Base-by-base conservation (phyloP, 2,329 filamentous ascomycete genomes). In the Alternaria angustiovoidea region DNA sequence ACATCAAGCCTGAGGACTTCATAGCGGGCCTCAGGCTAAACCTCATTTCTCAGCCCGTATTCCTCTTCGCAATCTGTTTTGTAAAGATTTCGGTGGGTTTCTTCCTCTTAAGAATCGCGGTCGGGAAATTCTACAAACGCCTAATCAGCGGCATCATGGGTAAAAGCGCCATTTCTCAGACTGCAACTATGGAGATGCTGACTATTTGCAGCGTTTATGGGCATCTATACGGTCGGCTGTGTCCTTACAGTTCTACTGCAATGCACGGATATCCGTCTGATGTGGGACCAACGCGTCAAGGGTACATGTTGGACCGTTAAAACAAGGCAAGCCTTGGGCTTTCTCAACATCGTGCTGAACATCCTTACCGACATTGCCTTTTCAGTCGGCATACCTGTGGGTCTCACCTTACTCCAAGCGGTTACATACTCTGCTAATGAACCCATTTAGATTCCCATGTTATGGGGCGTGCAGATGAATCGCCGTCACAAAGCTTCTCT, bases 11-110 rank as follows among this genome's bases (percentile, higher is more conserved):
- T 0, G 64, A 67, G 4, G 63, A 79, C n/a, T 76, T 75, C 47
- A 39, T 54, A 18, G 68, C 61, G 2, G 83, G 78, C 2, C 79
- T 81, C 61, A 82, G 85, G 66, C 80, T 82, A 7, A 77, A 87
- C 55, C 79, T 85, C 54, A 77, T 83, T 18, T 79, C 78, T 3
- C 83, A 85, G 55, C 79, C 79, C 0, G 75, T 85, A 2, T 85
- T 79, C 54, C 64, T 85, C 53, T 65, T 81, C 18, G 82, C 81
- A 1, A 80, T 82, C 4, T 76, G 78, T 32, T 65, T 81, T 3
- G 79, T 84, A 62, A 86, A 85, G 66, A 72, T 84, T 9, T 84
- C 83, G 0, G 78, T 85, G 32, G 81, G 79, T 7, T 78, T 82
- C 43, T 84, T 85, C 64, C 72, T 86, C 20, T 76, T 85, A 38